Evolutionary conservation across 2,329 filamentous ascomycete species (phyloP), one percentile per base, ranked within the genome.

Genomic region (Ophiostoma pallidulum): DNA sequence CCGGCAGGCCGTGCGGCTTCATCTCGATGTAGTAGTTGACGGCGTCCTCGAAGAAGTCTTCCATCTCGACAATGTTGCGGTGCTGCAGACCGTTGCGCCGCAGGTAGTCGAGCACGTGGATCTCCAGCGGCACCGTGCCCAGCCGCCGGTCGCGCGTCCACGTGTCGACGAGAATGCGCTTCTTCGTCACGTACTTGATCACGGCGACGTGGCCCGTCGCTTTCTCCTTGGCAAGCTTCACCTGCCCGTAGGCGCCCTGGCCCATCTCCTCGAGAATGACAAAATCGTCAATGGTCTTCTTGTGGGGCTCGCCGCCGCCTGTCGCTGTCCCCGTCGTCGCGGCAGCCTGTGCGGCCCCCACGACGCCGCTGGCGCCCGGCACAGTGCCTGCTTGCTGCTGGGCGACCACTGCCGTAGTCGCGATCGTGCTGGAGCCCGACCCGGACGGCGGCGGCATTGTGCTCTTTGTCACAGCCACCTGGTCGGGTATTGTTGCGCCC

Each of bases 21-120:
- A 97, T 98, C 64, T 97, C 92, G 57, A 98, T 98, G 65, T 98
- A 98, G 67, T 98, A 98, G 61, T 98, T 97, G 58, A 82, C 73
- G 54, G 87, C 82, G 56, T 94, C 87, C 62, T 85, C 81, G 56
- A 85, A 84, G 61, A 85, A 85, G 52, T 80, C 78, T 51, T 80
- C 74, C 80, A 85, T 84, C 62, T 84, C 80, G 14, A 85, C 78
- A 56, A 85, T 84, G 57, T 85, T 84, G 45, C 78, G 76, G 56
- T 85, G 81, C 39, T 70, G 71, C 26, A 82, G 67, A 37, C 78
- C 80, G 46, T 82, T 89, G 26, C 83, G 78, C 22, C 89, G 81
- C 10, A 98, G 78, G 60, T 91, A 98, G 64, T 98, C 89, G 14
- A 98, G 72, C 31, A 98, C 92, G 59, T 98, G 92, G 53, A 98